Percentiles rank a stretch among this genome's conserved stretches.
These are phyloP conservation scores for Aspergillus fumigatus DNA, from an alignment of 2,329 filamentous ascomycete species.

Conservation along the genomic window DNA sequence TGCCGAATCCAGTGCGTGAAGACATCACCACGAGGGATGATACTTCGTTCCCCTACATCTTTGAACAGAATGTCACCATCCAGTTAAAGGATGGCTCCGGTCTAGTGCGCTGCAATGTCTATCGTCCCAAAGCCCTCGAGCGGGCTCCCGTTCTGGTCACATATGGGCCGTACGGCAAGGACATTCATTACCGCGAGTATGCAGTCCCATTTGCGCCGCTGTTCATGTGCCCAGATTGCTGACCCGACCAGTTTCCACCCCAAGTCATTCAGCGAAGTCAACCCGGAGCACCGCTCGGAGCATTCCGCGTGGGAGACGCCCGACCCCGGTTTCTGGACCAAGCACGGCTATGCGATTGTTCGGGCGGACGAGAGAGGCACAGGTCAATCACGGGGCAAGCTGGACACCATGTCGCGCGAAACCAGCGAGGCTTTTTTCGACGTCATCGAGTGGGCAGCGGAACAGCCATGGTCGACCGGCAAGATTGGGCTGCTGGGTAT, in stretches of 20 bases:
- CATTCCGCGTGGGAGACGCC: constrained; percentile 59
- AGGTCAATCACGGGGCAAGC: constrained; percentile 49
- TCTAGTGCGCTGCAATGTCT: no score
- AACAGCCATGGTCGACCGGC: constrained; percentile 48
- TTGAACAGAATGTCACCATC: constrained; percentile 48
- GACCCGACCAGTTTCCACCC: no score
- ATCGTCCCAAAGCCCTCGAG: no score
- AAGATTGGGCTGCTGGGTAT: constrained; percentile 51
- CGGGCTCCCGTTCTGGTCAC: no score
- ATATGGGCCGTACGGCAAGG: no score
- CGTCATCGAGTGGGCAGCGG: constrained; percentile 49
- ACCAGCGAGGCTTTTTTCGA: constrained; percentile 51
- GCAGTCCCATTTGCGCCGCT: no score
- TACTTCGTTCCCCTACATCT: constrained; percentile 43
- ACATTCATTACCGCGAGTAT: no score
- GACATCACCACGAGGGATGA: constrained; percentile 31
- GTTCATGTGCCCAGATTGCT: no score
- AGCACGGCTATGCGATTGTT: constrained; percentile 52
- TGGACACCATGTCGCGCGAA: constrained; percentile 51
- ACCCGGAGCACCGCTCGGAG: constrained; percentile 49
- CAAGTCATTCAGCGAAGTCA: constrained; percentile 41
- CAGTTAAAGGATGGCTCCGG: constrained; percentile 31
- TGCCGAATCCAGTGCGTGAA: constrained; percentile 26
- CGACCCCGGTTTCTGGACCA: constrained; percentile 54
- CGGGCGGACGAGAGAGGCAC: constrained; percentile 51